A percentile compares a stretch with the other conserved stretches of the same genome.
Evolutionary conservation across 2,329 filamentous ascomycete genomes (phyloP).

Genomic region (Epichloe glyceriae): DNA sequence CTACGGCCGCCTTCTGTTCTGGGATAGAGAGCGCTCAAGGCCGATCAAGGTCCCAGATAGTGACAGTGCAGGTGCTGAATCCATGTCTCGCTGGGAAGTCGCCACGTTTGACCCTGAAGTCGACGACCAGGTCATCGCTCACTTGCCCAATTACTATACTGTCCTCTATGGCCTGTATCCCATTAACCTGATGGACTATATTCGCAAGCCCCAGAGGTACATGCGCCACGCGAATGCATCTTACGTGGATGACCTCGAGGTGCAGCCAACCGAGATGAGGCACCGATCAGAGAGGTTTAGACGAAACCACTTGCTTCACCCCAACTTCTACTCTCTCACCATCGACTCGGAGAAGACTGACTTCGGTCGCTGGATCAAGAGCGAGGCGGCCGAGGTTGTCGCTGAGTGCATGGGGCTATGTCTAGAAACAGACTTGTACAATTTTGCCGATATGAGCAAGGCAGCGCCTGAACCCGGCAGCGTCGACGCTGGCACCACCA

Average conservation of each 20-base stretch:
- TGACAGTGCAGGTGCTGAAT: conserved; percentile 23
- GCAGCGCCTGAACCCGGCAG: conserved; percentile 7
- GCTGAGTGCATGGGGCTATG: conserved; percentile 67
- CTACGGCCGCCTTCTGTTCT: conserved; percentile 68
- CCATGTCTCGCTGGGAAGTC: conserved; percentile 45
- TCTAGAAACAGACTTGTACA: conserved; percentile 15
- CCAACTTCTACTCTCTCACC: conserved; percentile 73
- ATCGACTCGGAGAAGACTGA: conserved; percentile 70
- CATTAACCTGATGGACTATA: conserved; percentile 76
- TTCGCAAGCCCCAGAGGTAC: conserved; percentile 69
- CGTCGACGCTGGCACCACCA: conserved; percentile 11
- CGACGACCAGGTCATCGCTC: conserved; percentile 49
- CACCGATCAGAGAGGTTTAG: conserved; percentile 64
- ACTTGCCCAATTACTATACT: conserved; percentile 65
- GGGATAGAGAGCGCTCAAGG: conserved; percentile 45
- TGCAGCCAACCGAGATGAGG: conserved; percentile 66
- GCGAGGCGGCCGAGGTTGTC: conserved; percentile 66
- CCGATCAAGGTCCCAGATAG: conserved; percentile 20
- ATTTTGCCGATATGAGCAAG: conserved; percentile 12
- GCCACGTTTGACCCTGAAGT: conserved; percentile 47
- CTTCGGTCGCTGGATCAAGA: conserved; percentile 64
- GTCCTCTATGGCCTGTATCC: conserved; percentile 75
- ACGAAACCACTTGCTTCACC: conserved; percentile 60
- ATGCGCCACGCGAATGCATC: conserved; percentile 59
- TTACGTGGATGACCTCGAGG: conserved; percentile 60